Evolutionary conservation across 163 green algal species (phyloP).

Genomic region (Chlorella variabilis): DNA sequence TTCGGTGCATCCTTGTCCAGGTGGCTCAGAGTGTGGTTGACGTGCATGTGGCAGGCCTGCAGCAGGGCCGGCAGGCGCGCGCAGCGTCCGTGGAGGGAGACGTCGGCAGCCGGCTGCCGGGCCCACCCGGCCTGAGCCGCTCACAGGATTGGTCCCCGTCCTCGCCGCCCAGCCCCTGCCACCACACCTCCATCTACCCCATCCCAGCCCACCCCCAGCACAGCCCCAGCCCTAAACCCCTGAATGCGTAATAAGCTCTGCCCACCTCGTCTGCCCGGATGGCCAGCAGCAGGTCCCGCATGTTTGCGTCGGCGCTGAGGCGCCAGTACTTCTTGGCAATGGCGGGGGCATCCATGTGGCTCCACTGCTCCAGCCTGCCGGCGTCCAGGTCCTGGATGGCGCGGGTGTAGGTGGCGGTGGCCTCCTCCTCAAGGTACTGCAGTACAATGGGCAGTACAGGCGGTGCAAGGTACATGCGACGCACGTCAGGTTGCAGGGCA

Average conservation of each 20-base stretch:
- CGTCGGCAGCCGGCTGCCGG: too few species aligned
- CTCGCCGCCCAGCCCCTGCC: too few species aligned
- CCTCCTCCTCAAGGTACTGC: conserved; percentile 94
- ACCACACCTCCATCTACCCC: too few species aligned
- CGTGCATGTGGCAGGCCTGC: conserved; percentile 68
- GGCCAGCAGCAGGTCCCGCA: conserved; percentile 88
- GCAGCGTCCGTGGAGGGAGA: neutral
- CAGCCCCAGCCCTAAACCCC: neutral
- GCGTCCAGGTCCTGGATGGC: conserved; percentile 63
- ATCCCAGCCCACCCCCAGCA: neutral
- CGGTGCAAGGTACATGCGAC: too few species aligned
- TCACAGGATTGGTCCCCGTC: too few species aligned
- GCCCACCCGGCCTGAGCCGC: too few species aligned
- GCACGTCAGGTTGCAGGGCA: too few species aligned
- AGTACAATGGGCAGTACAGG: too few species aligned
- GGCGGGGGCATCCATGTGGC: conserved; percentile 42
- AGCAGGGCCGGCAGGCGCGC: neutral
- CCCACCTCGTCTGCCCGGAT: conserved; percentile 90
- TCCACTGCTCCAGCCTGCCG: conserved; percentile 56
- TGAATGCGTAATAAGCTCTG: too few species aligned
- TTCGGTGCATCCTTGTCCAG: conserved; percentile 70
- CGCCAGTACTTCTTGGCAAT: conserved; percentile 75
- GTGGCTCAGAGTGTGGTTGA: conserved; percentile 80
- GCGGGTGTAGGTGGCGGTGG: conserved; percentile 87
- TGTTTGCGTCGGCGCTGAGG: conserved; percentile 69